phyloP scores from a whole-genome alignment of 2,329 filamentous ascomycete species.

The Tolypocladium amazonense region DNA sequence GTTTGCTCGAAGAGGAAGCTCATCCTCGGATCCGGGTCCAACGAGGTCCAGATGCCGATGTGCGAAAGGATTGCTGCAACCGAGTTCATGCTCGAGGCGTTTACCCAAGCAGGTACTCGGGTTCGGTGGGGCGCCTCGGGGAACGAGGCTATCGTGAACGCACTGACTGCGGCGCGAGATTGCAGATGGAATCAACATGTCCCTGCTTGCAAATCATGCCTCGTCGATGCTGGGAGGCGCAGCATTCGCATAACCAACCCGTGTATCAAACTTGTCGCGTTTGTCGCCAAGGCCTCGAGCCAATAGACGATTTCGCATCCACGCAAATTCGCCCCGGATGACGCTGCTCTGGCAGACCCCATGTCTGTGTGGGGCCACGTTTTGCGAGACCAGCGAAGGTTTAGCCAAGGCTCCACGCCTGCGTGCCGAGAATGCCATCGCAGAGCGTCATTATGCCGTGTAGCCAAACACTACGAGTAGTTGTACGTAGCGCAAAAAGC shows the following conservation, averaged over 20 bases:
- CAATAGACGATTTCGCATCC: too few relatives aligned
- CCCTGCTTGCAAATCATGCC: too few relatives aligned
- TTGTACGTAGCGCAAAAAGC: too few relatives aligned
- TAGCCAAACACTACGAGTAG: background rate
- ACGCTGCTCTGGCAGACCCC: too few relatives aligned
- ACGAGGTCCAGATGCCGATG: background rate
- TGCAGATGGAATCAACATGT: too few relatives aligned
- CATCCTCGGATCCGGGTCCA: background rate
- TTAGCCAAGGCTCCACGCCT: background rate
- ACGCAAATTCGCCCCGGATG: too few relatives aligned
- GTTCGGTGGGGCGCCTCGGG: background rate
- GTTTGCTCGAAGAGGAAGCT: background rate
- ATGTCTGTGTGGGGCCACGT: constrained; percentile 52
- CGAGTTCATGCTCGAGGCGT: background rate
- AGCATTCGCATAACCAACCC: background rate
- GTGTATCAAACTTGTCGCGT: too few relatives aligned
- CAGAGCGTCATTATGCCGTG: background rate
- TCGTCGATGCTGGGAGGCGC: background rate
- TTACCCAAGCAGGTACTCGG: background rate
- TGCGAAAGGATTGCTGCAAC: too few relatives aligned
- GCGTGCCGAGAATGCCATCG: background rate
- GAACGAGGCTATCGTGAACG: background rate
- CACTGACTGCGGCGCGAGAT: background rate
- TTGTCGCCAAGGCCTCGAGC: too few relatives aligned
- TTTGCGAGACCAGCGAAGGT: constrained; percentile 21